Evolutionary conservation across 2,329 filamentous ascomycete genomes (phyloP).

Genomic region (Talaromyces sp.): DNA sequence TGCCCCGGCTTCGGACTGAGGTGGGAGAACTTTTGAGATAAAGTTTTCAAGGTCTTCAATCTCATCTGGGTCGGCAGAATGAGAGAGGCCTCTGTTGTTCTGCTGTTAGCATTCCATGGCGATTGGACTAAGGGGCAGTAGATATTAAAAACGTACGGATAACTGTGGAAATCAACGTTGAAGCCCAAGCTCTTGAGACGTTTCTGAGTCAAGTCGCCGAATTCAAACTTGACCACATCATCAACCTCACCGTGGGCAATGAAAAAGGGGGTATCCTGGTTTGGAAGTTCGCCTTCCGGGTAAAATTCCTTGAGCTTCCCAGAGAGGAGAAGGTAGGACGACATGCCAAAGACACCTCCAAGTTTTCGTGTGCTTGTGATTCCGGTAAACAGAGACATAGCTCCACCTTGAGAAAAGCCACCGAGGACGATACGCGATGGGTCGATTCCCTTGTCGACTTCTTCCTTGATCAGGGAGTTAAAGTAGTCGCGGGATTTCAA

Average conservation of each 20-base stretch:
- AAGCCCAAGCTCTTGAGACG: constrained; percentile 63
- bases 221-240: constrained; percentile 62
- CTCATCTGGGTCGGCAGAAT: constrained; percentile 72
- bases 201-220: constrained; percentile 64
- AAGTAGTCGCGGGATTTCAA: constrained; percentile 68
- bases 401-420: constrained; percentile 67
- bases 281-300: constrained; percentile 50
- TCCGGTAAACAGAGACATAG: constrained; percentile 76
- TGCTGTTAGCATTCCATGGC: not conserved
- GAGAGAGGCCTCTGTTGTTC: constrained; percentile 58
- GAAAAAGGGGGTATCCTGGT: constrained; percentile 75
- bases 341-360: constrained; percentile 82
- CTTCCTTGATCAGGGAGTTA: constrained; percentile 70
- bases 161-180: constrained; percentile 70
- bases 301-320: constrained; percentile 55
- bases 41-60: constrained; percentile 74
- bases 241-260: constrained; percentile 85
- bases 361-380: constrained; percentile 69
- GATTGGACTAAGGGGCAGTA: not conserved
- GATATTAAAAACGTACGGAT: constrained; percentile 54
- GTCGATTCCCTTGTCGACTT: constrained; percentile 76
- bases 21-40: constrained; percentile 49
- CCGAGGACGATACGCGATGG: constrained; percentile 77
- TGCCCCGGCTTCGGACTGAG: constrained; percentile 32
- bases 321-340: constrained; percentile 71